phyloP scores from a whole-genome alignment of 2,329 filamentous ascomycete species.

The Talaromyces sp. region DNA sequence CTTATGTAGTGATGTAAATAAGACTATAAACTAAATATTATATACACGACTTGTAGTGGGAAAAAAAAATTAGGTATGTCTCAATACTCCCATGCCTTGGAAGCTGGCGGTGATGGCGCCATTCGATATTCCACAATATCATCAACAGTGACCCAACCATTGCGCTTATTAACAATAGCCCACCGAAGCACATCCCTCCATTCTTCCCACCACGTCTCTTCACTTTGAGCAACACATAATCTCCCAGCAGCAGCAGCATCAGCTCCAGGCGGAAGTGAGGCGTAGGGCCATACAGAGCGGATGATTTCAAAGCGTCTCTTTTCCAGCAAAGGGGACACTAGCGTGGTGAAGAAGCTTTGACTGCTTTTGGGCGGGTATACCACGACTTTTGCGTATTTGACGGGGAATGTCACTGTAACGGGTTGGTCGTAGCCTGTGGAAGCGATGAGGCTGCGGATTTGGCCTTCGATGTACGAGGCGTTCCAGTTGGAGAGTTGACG shows the following conservation, averaged over 20 bases:
- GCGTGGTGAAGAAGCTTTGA: slow-evolving; percentile 14
- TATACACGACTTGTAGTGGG: not conserved
- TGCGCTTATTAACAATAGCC: slow-evolving; percentile 10
- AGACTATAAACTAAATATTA: not conserved
- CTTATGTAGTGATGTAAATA: not conserved
- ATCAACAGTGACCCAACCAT: slow-evolving; percentile 12
- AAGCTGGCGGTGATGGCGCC: slow-evolving; percentile 4
- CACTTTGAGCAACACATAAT: slow-evolving; percentile 11
- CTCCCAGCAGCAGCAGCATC: slow-evolving; percentile 10
- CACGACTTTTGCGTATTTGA: slow-evolving; percentile 16
- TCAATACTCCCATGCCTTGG: not conserved
- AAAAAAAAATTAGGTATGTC: not conserved
- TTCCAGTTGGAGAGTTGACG: slow-evolving; percentile 14
- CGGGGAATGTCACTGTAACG: slow-evolving; percentile 18
- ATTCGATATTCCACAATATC: slow-evolving; percentile 13
- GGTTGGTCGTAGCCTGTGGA: slow-evolving; percentile 19
- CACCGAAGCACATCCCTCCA: slow-evolving; percentile 16
- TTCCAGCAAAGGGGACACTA: slow-evolving; percentile 19
- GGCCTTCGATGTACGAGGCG: slow-evolving; percentile 17
- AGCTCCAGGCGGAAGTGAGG: slow-evolving; percentile 6
- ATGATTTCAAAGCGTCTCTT: slow-evolving; percentile 20
- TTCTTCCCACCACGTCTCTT: slow-evolving; percentile 21
- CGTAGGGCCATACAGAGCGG: slow-evolving; percentile 19
- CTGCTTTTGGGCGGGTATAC: slow-evolving; percentile 14
- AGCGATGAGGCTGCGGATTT: slow-evolving; percentile 21